Conservation (phyloP, 805 yeast species). For the Sugiyamaella qingdaonensis region DNA sequence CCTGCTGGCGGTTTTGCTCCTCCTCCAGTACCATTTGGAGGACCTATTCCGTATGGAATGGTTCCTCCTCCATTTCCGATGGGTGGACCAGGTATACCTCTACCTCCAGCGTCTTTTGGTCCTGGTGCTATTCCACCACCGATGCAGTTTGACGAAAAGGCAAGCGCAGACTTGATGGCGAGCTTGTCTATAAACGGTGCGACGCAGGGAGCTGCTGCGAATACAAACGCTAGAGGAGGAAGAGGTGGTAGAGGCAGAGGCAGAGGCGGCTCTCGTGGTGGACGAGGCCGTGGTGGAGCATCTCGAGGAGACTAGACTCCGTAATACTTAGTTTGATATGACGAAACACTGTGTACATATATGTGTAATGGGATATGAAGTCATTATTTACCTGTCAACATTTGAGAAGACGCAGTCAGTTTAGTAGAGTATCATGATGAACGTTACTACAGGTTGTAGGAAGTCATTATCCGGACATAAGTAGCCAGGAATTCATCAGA, state of each 20-base stretch:
- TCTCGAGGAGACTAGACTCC: constrained; percentile 8
- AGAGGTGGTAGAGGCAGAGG: constrained; percentile 15
- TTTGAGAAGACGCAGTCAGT: too few species aligned
- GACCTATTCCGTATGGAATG: constrained; percentile 6
- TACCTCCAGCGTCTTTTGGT: constrained; percentile 17
- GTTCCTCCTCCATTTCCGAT: constrained; percentile 15
- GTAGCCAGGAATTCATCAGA: too few species aligned
- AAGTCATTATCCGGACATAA: too few species aligned
- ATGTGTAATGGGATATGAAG: neutral
- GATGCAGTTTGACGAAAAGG: constrained; percentile 18
- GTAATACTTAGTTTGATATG: neutral
- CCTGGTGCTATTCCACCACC: constrained; percentile 9
- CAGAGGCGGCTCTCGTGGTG: constrained; percentile 14
- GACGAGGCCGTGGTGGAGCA: constrained; percentile 19
- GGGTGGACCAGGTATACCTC: constrained; percentile 21
- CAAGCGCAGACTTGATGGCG: constrained; percentile 25
- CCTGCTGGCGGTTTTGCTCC: constrained; percentile 26
- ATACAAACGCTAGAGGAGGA: constrained; percentile 17
- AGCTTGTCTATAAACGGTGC: constrained; percentile 18
- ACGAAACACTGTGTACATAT: constrained; percentile 1
- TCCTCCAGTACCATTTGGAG: constrained; percentile 20
- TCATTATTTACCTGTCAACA: neutral
- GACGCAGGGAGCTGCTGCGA: constrained; percentile 1
- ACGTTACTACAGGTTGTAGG: too few species aligned
- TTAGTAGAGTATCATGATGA: too few species aligned